These are phyloP conservation scores for Coemansia sp. DNA, from an alignment of 192 early-diverging fungal species.

Conservation along the genomic window DNA sequence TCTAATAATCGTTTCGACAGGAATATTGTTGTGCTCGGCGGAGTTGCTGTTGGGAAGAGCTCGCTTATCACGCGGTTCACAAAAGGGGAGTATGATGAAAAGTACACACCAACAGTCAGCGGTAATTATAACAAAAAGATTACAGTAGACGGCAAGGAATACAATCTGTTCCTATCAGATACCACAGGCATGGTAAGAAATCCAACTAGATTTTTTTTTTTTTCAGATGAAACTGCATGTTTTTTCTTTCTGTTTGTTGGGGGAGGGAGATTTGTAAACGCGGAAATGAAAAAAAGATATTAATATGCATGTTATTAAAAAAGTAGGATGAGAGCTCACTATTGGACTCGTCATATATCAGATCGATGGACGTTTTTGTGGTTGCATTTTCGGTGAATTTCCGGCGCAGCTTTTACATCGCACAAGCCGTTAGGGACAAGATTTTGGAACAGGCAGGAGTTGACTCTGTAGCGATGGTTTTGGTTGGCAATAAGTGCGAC, in stretches of 20 bases:
- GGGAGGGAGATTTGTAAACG: neutral
- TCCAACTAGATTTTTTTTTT: neutral
- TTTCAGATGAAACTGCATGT: neutral
- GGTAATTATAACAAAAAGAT: conserved; percentile 89
- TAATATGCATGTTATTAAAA: neutral
- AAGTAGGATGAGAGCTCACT: conserved; percentile 91
- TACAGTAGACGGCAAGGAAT: conserved; percentile 80
- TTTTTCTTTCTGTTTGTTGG: neutral
- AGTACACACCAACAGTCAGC: conserved; percentile 96
- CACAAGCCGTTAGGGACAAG: conserved; percentile 88
- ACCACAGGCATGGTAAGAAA: conserved; percentile 88
- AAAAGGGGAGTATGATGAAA: conserved; percentile 87
- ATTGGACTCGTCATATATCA: conserved; percentile 84
- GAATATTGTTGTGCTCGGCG: conserved; percentile 47
- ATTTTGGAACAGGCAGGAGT: conserved; percentile 91
- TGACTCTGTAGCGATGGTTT: conserved; percentile 86
- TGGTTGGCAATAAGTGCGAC: conserved; percentile 95
- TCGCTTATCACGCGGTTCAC: conserved; percentile 93
- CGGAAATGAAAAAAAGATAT: conserved; percentile 1
- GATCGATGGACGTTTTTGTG: conserved; percentile 93
- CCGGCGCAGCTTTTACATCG: conserved; percentile 86
- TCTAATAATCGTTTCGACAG: conserved; percentile 36
- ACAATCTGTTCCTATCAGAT: conserved; percentile 89
- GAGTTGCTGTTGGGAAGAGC: conserved; percentile 69
- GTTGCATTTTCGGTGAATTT: conserved; percentile 92